Conservation (phyloP, 176 grass and related monocot genomes). For the Carex pumila region DNA sequence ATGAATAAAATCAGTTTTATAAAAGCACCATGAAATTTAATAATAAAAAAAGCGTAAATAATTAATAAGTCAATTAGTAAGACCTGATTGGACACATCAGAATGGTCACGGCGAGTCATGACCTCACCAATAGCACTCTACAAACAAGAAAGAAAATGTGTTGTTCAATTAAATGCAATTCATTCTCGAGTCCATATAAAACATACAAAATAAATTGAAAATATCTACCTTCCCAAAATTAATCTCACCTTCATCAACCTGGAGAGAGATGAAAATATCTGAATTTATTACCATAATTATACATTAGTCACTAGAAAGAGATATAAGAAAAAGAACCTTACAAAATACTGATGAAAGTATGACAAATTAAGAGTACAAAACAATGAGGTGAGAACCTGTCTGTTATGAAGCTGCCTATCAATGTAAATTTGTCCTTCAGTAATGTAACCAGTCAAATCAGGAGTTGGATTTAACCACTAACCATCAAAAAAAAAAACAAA, state of each 20-base stretch:
- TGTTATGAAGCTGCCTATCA: constrained; percentile 80
- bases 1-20: not conserved
- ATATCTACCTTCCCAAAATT: not conserved
- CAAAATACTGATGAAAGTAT: constrained; percentile 3
- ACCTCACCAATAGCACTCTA: constrained; percentile 99
- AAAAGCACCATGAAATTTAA: not conserved
- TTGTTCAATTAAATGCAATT: not conserved
- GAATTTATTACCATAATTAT: constrained; percentile 27
- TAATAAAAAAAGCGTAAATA: not conserved
- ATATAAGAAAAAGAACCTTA: not conserved
- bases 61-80: not conserved
- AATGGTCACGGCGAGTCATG: constrained; percentile 96
- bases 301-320: constrained; percentile 15
- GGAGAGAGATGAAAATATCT: constrained; percentile 99
- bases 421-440: constrained; percentile 94
- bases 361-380: not conserved
- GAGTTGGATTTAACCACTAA: no score
- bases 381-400: constrained; percentile 45
- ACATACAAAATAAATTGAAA: not conserved
- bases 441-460: constrained; percentile 91
- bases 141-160: constrained; percentile 18
- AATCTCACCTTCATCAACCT: constrained; percentile 87
- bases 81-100: constrained; percentile 99
- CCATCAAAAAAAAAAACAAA: no score
- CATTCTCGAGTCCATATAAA: not conserved